Evolutionary conservation across 768 basidiomycete genomes (phyloP), one percentile per base, ranked within the genome.

Genomic region (Kwoniella pini): DNA sequence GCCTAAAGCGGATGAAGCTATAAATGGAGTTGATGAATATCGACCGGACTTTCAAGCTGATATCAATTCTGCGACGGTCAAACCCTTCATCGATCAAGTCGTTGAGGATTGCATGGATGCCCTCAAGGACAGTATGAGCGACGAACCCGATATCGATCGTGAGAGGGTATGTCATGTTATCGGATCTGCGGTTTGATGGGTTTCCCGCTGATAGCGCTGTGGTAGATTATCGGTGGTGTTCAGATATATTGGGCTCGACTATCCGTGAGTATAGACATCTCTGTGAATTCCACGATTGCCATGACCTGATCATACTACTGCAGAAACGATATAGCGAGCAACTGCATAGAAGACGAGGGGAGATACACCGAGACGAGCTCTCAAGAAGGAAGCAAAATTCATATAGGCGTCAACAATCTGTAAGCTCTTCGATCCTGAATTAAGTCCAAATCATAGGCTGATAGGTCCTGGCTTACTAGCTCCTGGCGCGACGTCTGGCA

Each of bases 321-420:
- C 51, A 71, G 69, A 75, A 72, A 66, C 70, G 73, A 36, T 75
- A 63, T 36, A 52, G 62, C 17, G 73, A 75, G 39, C 73, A 75
- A 50, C 33, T 60, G n/a, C 56, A 69, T 42, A 70, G 73, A 24
- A 59, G 63, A 27, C 40, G 64, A 45, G 74, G 74, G 12, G 67
- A 69, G 48, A 50, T 72, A 2, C 69, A 72, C 43, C 60, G 64
- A 27, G 74, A 75, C 36, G 71, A 72, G 49, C 51, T 75, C 2
- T 60, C 64, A 2, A 55, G 71, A 26, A 44, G 63, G 21, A 70
- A 71, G 48, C 74, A 75, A 38, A 75, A 75, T 50, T 69, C 70
- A 13, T 75, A 69, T 57, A 46, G 74, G 11, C 62, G 74, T 17
- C 74, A 75, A 54, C 74, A 75, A 64, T 75, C 74, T 6, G 72